Percentiles rank a stretch among this genome's conserved stretches.
Conservation (phyloP, 768 basidiomycete genomes). For the Tylopilus vinaceipallidus region DNA sequence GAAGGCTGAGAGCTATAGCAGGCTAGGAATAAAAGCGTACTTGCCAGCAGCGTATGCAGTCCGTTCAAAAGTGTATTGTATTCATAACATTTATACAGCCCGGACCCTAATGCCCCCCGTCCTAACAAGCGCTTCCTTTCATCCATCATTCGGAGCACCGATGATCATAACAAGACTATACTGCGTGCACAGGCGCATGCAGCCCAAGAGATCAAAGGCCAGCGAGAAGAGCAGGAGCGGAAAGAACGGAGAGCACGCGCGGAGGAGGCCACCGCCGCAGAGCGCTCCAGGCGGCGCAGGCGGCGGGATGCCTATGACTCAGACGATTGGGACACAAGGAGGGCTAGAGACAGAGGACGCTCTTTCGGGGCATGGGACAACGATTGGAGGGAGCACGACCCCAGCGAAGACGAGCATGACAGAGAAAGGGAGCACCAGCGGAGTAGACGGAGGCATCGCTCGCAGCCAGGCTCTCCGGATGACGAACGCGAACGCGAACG, state of each 20-base stretch:
- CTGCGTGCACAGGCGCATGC: conserved; percentile 69
- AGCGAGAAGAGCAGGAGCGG: conserved; percentile 64
- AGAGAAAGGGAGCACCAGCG: conserved; percentile 17
- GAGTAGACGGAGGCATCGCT: conserved; percentile 27
- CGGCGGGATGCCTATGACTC: conserved; percentile 30
- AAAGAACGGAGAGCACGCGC: conserved; percentile 63
- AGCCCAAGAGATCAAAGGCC: conserved; percentile 68
- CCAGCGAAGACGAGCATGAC: conserved; percentile 33
- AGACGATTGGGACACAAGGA: conserved; percentile 36
- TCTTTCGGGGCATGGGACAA: conserved; percentile 40
- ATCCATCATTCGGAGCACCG: conserved; percentile 88
- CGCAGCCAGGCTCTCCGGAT: conserved; percentile 30
- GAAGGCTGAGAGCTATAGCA: conserved; percentile 77
- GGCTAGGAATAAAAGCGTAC: conserved; percentile 79
- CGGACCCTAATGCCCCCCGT: conserved; percentile 71
- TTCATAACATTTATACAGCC: conserved; percentile 34
- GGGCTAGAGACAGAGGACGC: conserved; percentile 40
- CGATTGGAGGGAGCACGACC: conserved; percentile 46
- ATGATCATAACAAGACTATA: conserved; percentile 92
- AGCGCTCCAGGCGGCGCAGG: conserved; percentile 45
- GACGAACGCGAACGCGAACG: conserved; percentile 19
- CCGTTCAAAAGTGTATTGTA: conserved; percentile 4
- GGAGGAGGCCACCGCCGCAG: conserved; percentile 72
- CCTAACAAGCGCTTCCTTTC: conserved; percentile 81
- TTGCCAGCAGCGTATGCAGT: conserved; percentile 52